phyloP scores from a whole-genome alignment of 176 grass and related monocot genomes.

The Tillandsia fasciculata region DNA sequence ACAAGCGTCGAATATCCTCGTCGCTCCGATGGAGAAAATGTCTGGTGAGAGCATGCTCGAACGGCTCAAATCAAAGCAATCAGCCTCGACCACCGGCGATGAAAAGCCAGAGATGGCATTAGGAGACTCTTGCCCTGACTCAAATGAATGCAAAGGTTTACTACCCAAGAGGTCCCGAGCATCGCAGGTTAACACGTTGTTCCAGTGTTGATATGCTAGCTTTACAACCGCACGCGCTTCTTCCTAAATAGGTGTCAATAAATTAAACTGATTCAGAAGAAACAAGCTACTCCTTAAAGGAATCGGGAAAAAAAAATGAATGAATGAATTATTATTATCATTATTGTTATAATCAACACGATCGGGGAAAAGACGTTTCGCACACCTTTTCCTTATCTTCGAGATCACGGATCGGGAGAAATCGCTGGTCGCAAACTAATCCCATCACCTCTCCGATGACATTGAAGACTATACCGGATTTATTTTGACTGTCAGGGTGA shows the following conservation, averaged over 20 bases:
- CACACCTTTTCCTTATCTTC: slow-evolving; percentile 57
- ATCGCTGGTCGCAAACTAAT: slow-evolving; percentile 38
- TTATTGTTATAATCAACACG: background rate
- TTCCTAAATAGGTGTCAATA: slow-evolving; percentile 31
- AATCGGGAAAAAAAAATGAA: background rate
- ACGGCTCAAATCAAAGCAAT: slow-evolving; percentile 40
- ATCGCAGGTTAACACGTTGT: slow-evolving; percentile 40
- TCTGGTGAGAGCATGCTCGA: slow-evolving; percentile 39
- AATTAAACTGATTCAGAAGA: slow-evolving; percentile 11
- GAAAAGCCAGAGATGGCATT: slow-evolving; percentile 34
- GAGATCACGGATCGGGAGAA: slow-evolving; percentile 44
- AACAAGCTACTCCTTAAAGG: background rate
- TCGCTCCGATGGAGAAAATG: slow-evolving; percentile 44
- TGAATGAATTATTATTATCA: background rate
- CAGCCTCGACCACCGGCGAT: slow-evolving; percentile 15
- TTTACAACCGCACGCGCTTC: slow-evolving; percentile 49
- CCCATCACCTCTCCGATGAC: slow-evolving; percentile 67
- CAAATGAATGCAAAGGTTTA: slow-evolving; percentile 19
- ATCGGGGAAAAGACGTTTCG: slow-evolving; percentile 3
- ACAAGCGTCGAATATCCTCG: slow-evolving; percentile 21
- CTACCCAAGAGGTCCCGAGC: slow-evolving; percentile 26
- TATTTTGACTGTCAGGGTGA: slow-evolving; percentile 34
- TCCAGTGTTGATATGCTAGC: slow-evolving; percentile 68
- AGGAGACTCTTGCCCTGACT: slow-evolving; percentile 28
- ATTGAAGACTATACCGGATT: slow-evolving; percentile 60